These are phyloP conservation scores for Neckera pumila DNA, from an alignment of 225 moss, liverwort and hornwort species.

Conservation along the genomic window DNA sequence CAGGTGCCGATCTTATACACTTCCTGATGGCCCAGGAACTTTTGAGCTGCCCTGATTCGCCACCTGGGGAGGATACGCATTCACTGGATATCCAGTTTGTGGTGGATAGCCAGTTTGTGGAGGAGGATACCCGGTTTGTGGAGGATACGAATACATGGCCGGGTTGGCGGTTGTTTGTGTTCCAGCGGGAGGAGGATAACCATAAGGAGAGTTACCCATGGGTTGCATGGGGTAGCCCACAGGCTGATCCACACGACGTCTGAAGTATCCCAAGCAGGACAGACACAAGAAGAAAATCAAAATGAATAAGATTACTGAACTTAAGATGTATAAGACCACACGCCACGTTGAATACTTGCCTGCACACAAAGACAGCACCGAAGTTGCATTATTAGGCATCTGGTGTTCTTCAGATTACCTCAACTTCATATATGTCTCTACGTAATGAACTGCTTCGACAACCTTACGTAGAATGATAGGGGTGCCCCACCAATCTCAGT, in stretches of 20 bases:
- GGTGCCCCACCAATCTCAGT: not conserved
- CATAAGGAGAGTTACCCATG: slow-evolving; percentile 8
- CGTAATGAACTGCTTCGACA: not conserved
- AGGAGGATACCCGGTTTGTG: slow-evolving; percentile 10
- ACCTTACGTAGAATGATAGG: not conserved
- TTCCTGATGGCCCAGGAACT: slow-evolving; percentile 33
- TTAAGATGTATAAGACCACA: slow-evolving; percentile 22
- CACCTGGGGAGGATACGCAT: slow-evolving; percentile 15
- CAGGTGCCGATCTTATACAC: not conserved
- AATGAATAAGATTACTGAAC: slow-evolving; percentile 14
- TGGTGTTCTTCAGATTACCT: not conserved
- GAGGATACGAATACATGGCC: slow-evolving; percentile 14
- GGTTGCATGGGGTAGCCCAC: slow-evolving; percentile 29
- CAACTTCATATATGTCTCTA: not conserved
- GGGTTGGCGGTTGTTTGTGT: slow-evolving; percentile 8
- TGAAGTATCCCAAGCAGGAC: slow-evolving; percentile 13
- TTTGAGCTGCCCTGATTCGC: not conserved
- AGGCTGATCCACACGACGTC: slow-evolving; percentile 2
- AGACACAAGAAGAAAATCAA: slow-evolving; percentile 20
- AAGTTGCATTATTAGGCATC: not conserved
- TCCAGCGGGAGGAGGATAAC: slow-evolving; percentile 19
- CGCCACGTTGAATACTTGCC: slow-evolving; percentile 45
- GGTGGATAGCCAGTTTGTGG: slow-evolving; percentile 2
- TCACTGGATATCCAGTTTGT: slow-evolving; percentile 14
- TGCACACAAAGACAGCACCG: not conserved